Base-by-base conservation (phyloP, 176 grass and related monocot species). In the Ensete glaucum region DNA sequence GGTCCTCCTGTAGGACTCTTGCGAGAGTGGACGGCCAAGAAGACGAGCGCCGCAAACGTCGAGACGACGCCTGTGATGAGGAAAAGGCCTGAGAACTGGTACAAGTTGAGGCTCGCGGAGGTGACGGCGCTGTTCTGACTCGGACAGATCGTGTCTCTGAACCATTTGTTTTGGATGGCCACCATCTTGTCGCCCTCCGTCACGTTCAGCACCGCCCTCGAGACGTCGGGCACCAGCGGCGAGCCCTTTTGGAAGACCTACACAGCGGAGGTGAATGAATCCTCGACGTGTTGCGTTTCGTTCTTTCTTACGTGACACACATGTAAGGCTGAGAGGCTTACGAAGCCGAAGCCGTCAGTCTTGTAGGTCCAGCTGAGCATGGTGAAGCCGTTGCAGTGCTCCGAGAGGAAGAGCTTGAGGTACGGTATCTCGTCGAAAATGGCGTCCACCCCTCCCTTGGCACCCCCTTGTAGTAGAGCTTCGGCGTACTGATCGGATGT, bases 341-440 rank as follows among this genome's bases (percentile, higher is more conserved):
- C 91, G 79, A 94, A 95, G 1, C 88, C 88, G 73, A 95, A 82
- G 19, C 91, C 91, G 34, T 72, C 80, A 0, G 85, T 90, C 79
- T 57, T 94, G 77, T 85, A 91, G 21, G 85, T 75, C 2, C 72
- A 76, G 8, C 78, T 69, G 34, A 88, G 60, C 72, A 94, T 88
- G 65, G 26, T 69, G 50, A 87, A 83, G 9, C 85, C 74, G 2
- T 60, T 25, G 23, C 73, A 27, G 64, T 81, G 67, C n/a, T 79
- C 52, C 0, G 77, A 82, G 24, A 94, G 72, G 70, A 90, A 85
- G 62, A 82, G 56, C 58, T 78, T 82, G 65, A 94, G 76, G 69
- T 84, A 94, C 9, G 87, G 85, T 29, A 85, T 81, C 50, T 94
- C 91, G 62, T 95, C 81, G n/a, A 95, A 77, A 2, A 95, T 80